A percentile compares a stretch with the other conserved stretches of the same genome.
These are phyloP conservation scores for Mycena latifolia DNA, from an alignment of 768 basidiomycete species.

Conservation along the genomic window DNA sequence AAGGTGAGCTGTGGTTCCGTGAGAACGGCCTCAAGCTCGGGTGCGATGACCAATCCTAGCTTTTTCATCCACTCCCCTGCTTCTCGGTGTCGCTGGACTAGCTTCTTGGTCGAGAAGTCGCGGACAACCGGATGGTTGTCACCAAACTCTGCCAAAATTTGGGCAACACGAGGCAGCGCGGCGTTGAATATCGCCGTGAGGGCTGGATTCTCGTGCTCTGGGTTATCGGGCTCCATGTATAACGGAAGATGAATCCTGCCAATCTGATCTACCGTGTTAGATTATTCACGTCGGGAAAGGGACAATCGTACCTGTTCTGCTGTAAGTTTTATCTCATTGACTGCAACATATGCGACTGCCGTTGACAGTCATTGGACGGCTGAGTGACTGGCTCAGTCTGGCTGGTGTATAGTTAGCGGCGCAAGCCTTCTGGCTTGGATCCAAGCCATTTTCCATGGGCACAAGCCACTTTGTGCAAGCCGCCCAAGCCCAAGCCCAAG, in stretches of 20 bases:
- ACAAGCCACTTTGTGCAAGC: no score
- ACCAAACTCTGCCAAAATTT: no score
- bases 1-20: not conserved
- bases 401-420: no score
- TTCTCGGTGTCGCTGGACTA: not conserved
- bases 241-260: no score
- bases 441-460: no score
- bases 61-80: no score
- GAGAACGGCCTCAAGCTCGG: slow-evolving; percentile 7
- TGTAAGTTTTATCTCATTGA: not conserved
- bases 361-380: no score
- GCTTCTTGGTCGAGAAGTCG: not conserved
- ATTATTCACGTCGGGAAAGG: not conserved
- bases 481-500: no score
- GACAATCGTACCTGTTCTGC: not conserved
- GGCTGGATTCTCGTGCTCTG: not conserved
- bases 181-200: slow-evolving; percentile 1
- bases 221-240: slow-evolving; percentile 2
- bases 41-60: not conserved
- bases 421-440: no score
- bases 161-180: not conserved
- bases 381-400: no score
- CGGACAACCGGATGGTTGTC: not conserved
- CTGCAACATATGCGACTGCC: not conserved
- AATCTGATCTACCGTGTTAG: no score